phyloP scores from a whole-genome alignment of 306 rosid genomes.

The Fagus crenata region DNA sequence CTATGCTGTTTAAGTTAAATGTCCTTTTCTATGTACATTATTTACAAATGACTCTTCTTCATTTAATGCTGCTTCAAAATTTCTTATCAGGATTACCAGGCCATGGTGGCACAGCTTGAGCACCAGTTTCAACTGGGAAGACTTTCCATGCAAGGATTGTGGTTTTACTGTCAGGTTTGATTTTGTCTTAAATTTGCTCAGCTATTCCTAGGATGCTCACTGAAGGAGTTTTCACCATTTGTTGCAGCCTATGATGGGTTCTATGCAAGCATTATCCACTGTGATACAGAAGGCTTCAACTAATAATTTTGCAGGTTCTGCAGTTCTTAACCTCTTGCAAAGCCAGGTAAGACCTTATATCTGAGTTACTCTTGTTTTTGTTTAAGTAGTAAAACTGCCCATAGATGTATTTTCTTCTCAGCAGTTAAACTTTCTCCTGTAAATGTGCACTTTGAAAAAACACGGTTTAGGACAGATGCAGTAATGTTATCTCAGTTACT shows the following conservation, averaged over 20 bases:
- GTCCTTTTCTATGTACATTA: conserved; percentile 4
- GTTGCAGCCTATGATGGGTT: conserved; percentile 89
- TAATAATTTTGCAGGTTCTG: conserved; percentile 81
- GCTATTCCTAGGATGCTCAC: conserved; percentile 28
- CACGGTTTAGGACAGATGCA: background rate
- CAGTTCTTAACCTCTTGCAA: conserved; percentile 89
- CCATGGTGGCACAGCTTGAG: conserved; percentile 97
- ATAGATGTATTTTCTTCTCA: conserved; percentile 9
- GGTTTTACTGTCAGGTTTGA: conserved; percentile 96
- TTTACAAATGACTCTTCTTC: conserved; percentile 27
- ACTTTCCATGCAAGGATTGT: conserved; percentile 94
- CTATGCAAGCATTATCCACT: conserved; percentile 79
- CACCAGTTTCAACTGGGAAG: conserved; percentile 93
- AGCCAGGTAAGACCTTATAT: conserved; percentile 65
- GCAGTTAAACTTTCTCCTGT: background rate
- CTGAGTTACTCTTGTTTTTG: background rate
- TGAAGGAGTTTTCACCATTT: conserved; percentile 25
- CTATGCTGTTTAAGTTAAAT: background rate
- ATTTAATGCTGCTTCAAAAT: conserved; percentile 1
- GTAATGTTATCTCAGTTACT: conserved; percentile 7
- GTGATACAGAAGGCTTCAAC: conserved; percentile 79
- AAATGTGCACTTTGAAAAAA: background rate
- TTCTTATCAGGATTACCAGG: conserved; percentile 80
- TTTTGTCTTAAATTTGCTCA: conserved; percentile 27
- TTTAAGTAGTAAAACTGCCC: background rate